phyloP scores from a whole-genome alignment of 768 basidiomycete genomes.

The Dioszegia aurantiaca region DNA sequence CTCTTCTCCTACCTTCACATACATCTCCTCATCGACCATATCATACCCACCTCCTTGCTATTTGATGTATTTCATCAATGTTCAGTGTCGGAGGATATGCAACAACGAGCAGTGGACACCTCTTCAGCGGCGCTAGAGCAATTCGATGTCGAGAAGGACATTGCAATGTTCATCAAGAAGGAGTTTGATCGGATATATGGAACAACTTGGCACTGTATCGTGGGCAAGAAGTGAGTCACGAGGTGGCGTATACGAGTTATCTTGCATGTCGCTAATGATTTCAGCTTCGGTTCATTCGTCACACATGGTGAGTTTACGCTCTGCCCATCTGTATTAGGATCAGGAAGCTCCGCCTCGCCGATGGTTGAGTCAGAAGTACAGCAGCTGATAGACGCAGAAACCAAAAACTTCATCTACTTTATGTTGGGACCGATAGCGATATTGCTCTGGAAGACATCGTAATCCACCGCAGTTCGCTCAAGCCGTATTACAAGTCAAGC shows the following conservation, averaged over 20 bases:
- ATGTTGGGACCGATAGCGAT: constrained; percentile 89
- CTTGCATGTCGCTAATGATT: constrained; percentile 2
- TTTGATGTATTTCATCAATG: background rate
- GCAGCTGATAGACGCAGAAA: constrained; percentile 61
- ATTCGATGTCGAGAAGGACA: constrained; percentile 94
- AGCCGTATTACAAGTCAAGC: no score
- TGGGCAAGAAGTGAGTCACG: constrained; percentile 82
- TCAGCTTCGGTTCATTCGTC: constrained; percentile 87
- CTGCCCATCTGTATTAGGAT: no score
- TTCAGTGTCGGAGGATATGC: constrained; percentile 83
- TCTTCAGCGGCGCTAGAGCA: constrained; percentile 80
- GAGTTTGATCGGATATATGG: constrained; percentile 91
- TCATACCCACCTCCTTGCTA: background rate
- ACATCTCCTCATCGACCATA: background rate
- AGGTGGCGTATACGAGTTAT: background rate
- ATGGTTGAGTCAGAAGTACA: background rate
- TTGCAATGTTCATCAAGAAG: constrained; percentile 96
- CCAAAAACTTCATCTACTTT: constrained; percentile 98
- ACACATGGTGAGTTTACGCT: constrained; percentile 71
- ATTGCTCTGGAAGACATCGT: constrained; percentile 58
- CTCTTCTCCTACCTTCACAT: background rate
- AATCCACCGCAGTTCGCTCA: no score
- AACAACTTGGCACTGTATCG: constrained; percentile 97
- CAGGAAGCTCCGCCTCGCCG: no score
- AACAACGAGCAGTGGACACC: constrained; percentile 87